Percentiles rank a stretch among this genome's conserved stretches.
Conservation (phyloP, 1,284 basidiomycete species). For the Rhodotorula glutinis region DNA sequence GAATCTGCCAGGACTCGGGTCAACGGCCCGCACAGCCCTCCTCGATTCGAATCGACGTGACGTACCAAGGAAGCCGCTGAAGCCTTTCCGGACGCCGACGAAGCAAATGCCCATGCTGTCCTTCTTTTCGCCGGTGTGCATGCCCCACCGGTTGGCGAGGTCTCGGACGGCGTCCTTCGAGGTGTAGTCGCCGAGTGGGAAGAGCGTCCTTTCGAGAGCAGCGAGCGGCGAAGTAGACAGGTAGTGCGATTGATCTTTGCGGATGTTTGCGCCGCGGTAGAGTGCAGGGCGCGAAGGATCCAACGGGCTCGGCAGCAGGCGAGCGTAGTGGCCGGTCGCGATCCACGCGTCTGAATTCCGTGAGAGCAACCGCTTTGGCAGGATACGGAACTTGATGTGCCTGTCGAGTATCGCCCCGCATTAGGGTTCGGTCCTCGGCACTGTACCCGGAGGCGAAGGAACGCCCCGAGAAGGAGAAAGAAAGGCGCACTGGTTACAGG, state of each 20-base stretch:
- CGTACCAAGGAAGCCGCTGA: slow-evolving; percentile 70
- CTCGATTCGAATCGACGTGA: slow-evolving; percentile 23
- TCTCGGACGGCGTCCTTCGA: slow-evolving; percentile 70
- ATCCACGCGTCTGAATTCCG: slow-evolving; percentile 24
- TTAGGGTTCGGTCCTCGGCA: no score
- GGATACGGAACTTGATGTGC: slow-evolving; percentile 90
- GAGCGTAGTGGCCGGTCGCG: slow-evolving; percentile 79
- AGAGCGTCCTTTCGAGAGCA: slow-evolving; percentile 65
- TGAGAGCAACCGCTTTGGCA: slow-evolving; percentile 63
- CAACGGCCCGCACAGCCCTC: no score
- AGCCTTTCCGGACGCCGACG: slow-evolving; percentile 74
- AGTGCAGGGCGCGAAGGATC: slow-evolving; percentile 58
- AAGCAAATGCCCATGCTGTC: slow-evolving; percentile 99
- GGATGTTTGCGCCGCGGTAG: slow-evolving; percentile 61
- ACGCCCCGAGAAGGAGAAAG: not conserved
- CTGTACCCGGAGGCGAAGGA: not conserved
- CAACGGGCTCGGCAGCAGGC: slow-evolving; percentile 42
- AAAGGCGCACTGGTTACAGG: slow-evolving; percentile 71
- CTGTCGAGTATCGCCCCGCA: not conserved
- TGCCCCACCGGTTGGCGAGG: slow-evolving; percentile 63
- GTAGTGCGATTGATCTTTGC: slow-evolving; percentile 93
- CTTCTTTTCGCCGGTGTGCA: slow-evolving; percentile 73
- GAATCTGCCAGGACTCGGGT: slow-evolving; percentile 56
- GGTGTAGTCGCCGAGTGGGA: slow-evolving; percentile 66
- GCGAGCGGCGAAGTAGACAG: slow-evolving; percentile 70